These are phyloP conservation scores for Metarhizium album DNA, from an alignment of 2,329 filamentous ascomycete species.

Conservation along the genomic window DNA sequence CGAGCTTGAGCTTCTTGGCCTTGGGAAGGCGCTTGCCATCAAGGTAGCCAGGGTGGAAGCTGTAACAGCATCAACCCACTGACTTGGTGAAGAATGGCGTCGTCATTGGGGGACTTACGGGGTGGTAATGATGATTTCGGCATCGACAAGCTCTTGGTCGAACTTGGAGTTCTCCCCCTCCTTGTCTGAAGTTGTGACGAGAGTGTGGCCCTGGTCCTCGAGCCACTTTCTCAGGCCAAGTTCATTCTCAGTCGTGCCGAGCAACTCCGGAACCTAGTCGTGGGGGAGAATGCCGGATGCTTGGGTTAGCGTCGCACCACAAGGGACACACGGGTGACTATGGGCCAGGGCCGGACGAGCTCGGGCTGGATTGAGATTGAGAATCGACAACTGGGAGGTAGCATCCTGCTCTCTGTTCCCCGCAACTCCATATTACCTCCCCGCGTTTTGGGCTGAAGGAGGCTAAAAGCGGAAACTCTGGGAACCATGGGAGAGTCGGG, in stretches of 20 bases:
- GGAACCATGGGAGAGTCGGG: neutral
- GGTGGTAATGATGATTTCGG: slow-evolving; percentile 98
- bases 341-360: no score
- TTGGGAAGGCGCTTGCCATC: slow-evolving; percentile 92
- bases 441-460: neutral
- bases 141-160: slow-evolving; percentile 90
- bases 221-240: slow-evolving; percentile 96
- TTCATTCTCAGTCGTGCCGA: slow-evolving; percentile 97
- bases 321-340: neutral
- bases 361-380: no score
- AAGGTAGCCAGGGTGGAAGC: slow-evolving; percentile 97
- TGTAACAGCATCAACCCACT: slow-evolving; percentile 22
- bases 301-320: neutral
- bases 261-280: slow-evolving; percentile 60
- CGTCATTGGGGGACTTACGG: slow-evolving; percentile 51
- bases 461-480: neutral
- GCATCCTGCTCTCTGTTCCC: neutral
- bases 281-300: neutral
- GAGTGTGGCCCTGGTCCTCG: slow-evolving; percentile 90
- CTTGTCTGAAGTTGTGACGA: slow-evolving; percentile 96
- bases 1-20: slow-evolving; percentile 98
- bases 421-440: slow-evolving; percentile 1
- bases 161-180: slow-evolving; percentile 88
- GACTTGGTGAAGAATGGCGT: neutral
- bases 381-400: neutral